Evolutionary conservation across 306 rosid species (phyloP).

Genomic region (Parietaria judaica): DNA sequence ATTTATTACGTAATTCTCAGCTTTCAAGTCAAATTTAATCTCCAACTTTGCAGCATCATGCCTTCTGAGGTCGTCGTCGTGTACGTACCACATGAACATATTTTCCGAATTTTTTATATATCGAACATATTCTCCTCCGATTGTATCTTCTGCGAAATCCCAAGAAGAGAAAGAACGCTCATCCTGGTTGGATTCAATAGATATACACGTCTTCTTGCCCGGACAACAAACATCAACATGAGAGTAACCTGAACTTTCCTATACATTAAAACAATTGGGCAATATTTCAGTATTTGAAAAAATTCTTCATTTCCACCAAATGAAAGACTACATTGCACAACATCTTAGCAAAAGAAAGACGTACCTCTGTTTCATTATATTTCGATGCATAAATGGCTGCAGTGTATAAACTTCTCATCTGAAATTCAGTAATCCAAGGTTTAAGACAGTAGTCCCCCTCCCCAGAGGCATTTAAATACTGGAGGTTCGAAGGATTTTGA

Average conservation of each 20-base stretch:
- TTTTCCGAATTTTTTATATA: too few species aligned
- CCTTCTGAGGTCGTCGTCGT: background rate
- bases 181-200: background rate
- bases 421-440: constrained; percentile 6
- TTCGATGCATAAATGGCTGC: background rate
- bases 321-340: too few species aligned
- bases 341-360: background rate
- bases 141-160: too few species aligned
- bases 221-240: background rate
- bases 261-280: too few species aligned
- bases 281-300: too few species aligned
- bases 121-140: too few species aligned
- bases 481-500: too few species aligned
- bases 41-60: background rate
- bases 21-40: background rate
- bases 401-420: background rate
- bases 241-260: too few species aligned
- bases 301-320: too few species aligned
- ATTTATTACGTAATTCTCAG: too few species aligned
- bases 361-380: background rate
- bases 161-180: background rate
- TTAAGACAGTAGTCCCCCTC: too few species aligned
- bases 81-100: background rate
- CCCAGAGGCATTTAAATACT: too few species aligned
- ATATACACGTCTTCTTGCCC: background rate